phyloP scores from a whole-genome alignment of 768 basidiomycete species.

The Boletellus sp. region DNA sequence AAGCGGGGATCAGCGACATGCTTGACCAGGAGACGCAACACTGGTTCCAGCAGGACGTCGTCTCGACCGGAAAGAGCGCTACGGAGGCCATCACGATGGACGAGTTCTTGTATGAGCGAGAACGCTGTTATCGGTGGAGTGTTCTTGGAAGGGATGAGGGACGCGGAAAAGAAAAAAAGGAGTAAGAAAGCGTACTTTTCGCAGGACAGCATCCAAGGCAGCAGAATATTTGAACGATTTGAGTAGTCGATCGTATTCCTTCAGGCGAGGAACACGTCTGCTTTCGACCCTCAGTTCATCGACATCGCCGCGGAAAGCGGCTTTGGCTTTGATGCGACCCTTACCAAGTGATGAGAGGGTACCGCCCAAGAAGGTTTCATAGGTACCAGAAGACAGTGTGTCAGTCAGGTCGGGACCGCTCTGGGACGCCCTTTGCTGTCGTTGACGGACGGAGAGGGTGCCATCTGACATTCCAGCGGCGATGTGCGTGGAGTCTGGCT shows the following conservation, averaged over 20 bases:
- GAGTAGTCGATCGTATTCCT: constrained; percentile 84
- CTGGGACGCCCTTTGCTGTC: constrained; percentile 75
- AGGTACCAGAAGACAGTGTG: constrained; percentile 50
- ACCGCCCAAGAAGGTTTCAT: constrained; percentile 63
- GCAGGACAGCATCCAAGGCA: constrained; percentile 87
- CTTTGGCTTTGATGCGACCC: constrained; percentile 46
- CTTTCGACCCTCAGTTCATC: constrained; percentile 79
- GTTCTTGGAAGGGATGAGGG: constrained; percentile 45
- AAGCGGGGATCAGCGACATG: constrained; percentile 89
- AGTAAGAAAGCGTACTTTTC: constrained; percentile 52
- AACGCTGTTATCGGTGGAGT: constrained; percentile 84
- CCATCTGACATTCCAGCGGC: constrained; percentile 98
- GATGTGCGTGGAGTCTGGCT: constrained; percentile 97
- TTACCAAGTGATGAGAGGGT: constrained; percentile 54
- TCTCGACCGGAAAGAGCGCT: constrained; percentile 87
- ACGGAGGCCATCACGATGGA: constrained; percentile 85
- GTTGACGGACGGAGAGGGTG: constrained; percentile 91
- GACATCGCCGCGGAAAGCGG: constrained; percentile 53
- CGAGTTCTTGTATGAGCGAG: constrained; percentile 87
- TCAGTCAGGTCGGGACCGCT: constrained; percentile 35
- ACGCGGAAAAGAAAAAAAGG: neutral
- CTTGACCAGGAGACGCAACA: constrained; percentile 82
- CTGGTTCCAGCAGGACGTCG: constrained; percentile 88
- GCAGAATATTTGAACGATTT: constrained; percentile 94
- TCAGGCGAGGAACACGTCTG: constrained; percentile 64